Percentiles rank a stretch among this genome's conserved stretches.
These are phyloP conservation scores for Dionaea muscipula DNA, from an alignment of 179 eudicot species.

Conservation along the genomic window DNA sequence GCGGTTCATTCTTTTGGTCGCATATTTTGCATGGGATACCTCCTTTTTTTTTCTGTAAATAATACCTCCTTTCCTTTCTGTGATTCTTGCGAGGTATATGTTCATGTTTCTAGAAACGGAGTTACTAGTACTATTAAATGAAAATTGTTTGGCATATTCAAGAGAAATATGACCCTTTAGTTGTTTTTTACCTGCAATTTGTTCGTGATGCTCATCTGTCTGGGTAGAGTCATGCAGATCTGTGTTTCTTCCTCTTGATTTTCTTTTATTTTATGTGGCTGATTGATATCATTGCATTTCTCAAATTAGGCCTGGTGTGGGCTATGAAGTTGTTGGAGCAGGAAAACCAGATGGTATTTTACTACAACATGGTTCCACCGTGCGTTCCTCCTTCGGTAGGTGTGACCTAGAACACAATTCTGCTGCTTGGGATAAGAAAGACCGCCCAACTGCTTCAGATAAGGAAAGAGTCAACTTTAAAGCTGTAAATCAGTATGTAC, in stretches of 20 bases:
- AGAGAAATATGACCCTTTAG: too few relatives aligned
- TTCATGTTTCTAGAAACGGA: too few relatives aligned
- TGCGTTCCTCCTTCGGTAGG: slow-evolving; percentile 39
- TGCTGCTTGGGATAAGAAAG: slow-evolving; percentile 36
- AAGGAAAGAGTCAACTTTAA: slow-evolving; percentile 46
- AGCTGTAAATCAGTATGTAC: slow-evolving; percentile 37
- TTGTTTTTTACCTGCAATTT: too few relatives aligned
- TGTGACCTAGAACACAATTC: slow-evolving; percentile 40
- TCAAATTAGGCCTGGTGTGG: slow-evolving; percentile 30
- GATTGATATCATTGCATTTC: not conserved
- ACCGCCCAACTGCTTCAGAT: slow-evolving; percentile 28
- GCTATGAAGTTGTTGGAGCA: slow-evolving; percentile 36
- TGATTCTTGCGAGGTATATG: too few relatives aligned
- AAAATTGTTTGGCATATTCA: too few relatives aligned
- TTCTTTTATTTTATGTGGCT: not conserved
- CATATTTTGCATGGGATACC: too few relatives aligned
- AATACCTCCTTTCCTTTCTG: too few relatives aligned
- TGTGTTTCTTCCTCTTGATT: not conserved
- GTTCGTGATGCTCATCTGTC: too few relatives aligned
- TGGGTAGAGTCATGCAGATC: not conserved
- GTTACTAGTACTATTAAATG: too few relatives aligned
- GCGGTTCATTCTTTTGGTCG: too few relatives aligned
- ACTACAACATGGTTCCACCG: slow-evolving; percentile 30
- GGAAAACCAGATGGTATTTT: slow-evolving; percentile 36
- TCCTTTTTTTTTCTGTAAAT: too few relatives aligned